Percentiles rank a stretch among this genome's conserved stretches.
phyloP scores from a whole-genome alignment of 352 stramenopile species.

The Thraustochytrium sp. region DNA sequence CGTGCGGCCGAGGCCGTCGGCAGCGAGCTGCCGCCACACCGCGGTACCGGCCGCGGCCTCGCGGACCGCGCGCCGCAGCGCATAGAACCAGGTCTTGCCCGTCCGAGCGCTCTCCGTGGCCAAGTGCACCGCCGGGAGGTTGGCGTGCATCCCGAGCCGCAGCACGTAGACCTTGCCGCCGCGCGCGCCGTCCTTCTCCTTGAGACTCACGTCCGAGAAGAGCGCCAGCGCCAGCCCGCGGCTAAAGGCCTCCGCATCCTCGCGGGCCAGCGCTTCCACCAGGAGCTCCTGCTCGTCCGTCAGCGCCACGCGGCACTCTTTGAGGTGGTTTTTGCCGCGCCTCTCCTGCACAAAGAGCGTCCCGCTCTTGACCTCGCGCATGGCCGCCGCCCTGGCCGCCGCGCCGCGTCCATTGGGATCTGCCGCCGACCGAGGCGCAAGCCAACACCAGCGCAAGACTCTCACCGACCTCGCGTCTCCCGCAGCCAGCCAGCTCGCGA shows the following conservation, averaged over 20 bases:
- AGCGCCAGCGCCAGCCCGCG: neutral
- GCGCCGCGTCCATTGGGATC: no score
- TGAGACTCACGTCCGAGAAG: neutral
- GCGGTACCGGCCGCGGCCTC: neutral
- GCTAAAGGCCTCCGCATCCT: neutral
- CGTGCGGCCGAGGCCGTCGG: neutral
- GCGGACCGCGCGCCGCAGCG: neutral
- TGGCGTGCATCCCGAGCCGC: neutral
- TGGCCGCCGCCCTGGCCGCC: neutral
- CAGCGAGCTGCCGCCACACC: neutral
- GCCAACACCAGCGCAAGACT: no score
- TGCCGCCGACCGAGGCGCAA: no score
- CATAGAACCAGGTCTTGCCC: neutral
- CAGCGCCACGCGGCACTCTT: neutral
- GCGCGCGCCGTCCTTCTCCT: neutral
- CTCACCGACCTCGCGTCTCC: no score
- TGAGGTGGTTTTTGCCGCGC: neutral
- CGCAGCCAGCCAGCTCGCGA: no score
- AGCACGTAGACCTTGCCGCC: neutral
- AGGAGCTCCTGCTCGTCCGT: neutral
- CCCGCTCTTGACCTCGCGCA: neutral
- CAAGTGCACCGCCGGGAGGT: neutral
- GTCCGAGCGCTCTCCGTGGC: neutral
- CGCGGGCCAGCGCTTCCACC: neutral
- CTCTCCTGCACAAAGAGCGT: neutral